These are phyloP conservation scores for Aspergillus sergii DNA, from an alignment of 2,329 filamentous ascomycete species.

Conservation along the genomic window DNA sequence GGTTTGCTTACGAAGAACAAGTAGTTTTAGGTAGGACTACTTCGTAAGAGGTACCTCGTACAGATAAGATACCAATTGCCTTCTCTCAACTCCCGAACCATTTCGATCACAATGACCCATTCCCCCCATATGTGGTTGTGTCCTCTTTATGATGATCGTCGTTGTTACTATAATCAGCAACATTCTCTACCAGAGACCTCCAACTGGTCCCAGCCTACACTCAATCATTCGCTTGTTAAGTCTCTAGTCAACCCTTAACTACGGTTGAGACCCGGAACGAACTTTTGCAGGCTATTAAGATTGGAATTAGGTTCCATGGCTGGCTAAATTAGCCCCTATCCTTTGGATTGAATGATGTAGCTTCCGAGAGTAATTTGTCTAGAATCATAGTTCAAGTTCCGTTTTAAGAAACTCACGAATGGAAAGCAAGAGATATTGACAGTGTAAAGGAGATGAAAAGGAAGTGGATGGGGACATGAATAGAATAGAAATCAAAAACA, in stretches of 20 bases:
- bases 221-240: background rate
- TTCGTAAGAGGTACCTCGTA: background rate
- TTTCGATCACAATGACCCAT: background rate
- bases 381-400: background rate
- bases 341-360: background rate
- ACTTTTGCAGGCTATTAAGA: background rate
- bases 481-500: background rate
- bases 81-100: background rate
- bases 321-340: background rate
- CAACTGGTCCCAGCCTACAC: background rate
- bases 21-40: background rate
- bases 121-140: background rate
- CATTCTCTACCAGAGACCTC: background rate
- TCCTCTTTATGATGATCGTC: background rate
- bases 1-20: background rate
- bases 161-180: background rate
- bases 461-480: background rate
- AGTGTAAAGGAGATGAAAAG: background rate
- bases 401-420: background rate
- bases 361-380: background rate
- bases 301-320: background rate
- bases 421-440: background rate
- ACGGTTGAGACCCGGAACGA: constrained; percentile 5
- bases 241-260: background rate
- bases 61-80: background rate